These are phyloP conservation scores for Lactuca sativa DNA, from an alignment of 129 eudicot species.

Conservation along the genomic window DNA sequence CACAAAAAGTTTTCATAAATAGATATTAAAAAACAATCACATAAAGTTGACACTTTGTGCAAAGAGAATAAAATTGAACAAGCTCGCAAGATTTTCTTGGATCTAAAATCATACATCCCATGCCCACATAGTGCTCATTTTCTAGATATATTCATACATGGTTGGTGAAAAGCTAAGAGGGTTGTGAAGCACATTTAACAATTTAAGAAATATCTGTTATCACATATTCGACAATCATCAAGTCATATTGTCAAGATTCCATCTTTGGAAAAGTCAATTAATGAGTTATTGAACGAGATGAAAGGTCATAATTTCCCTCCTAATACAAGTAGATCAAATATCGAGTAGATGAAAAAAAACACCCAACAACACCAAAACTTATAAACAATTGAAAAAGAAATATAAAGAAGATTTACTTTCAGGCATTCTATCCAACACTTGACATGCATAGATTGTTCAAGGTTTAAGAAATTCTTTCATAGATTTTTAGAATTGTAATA, in stretches of 20 bases:
- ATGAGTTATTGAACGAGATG: constrained; percentile 76
- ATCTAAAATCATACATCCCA: constrained; percentile 55
- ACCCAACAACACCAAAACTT: too few species aligned
- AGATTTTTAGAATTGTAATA: too few species aligned
- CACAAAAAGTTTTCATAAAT: too few species aligned
- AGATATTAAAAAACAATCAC: too few species aligned
- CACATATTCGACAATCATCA: constrained; percentile 71
- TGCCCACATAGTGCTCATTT: constrained; percentile 55
- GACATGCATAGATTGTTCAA: too few species aligned
- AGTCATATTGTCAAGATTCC: constrained; percentile 58
- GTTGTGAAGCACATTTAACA: constrained; percentile 89
- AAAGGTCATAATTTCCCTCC: constrained; percentile 38
- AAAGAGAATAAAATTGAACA: constrained; percentile 73
- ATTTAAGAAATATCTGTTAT: constrained; percentile 85
- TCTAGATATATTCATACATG: constrained; percentile 77
- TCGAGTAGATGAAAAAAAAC: too few species aligned
- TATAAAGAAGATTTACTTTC: too few species aligned
- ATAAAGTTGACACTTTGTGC: constrained; percentile 65
- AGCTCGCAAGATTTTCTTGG: constrained; percentile 71
- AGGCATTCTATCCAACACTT: too few species aligned
- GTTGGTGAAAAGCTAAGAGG: constrained; percentile 90
- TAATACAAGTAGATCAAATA: constrained; percentile 19
- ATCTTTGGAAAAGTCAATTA: constrained; percentile 42
- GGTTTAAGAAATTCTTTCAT: too few species aligned
- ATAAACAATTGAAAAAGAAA: too few species aligned